Percentiles rank a stretch among this genome's conserved stretches.
Evolutionary conservation across 1,284 basidiomycete genomes (phyloP).

Genomic region (Cryptococcus maquisensis): DNA sequence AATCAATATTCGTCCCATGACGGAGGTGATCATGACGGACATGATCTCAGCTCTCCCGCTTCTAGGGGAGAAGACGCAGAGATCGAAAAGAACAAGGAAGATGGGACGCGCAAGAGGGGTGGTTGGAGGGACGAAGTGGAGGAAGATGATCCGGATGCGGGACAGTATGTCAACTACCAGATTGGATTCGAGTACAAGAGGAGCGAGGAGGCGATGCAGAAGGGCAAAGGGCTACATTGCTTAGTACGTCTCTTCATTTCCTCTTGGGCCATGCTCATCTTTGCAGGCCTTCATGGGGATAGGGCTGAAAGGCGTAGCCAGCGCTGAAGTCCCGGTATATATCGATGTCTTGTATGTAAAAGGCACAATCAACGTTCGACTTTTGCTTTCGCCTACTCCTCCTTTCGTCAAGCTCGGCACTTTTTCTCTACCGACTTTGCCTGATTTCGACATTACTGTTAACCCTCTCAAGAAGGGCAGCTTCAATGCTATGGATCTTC

Average conservation of each 20-base stretch:
- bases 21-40: too few species aligned
- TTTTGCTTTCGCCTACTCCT: constrained; percentile 45
- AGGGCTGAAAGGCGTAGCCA: constrained; percentile 45
- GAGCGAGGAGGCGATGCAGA: constrained; percentile 21
- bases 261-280: not conserved
- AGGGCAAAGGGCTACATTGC: constrained; percentile 43
- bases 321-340: constrained; percentile 41
- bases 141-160: constrained; percentile 34
- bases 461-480: constrained; percentile 40
- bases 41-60: too few species aligned
- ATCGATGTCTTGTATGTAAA: constrained; percentile 38
- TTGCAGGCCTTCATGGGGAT: constrained; percentile 41
- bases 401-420: constrained; percentile 46
- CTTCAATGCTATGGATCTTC: constrained; percentile 49
- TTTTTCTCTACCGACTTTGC: constrained; percentile 44
- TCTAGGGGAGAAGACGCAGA: not conserved
- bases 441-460: constrained; percentile 47
- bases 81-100: not conserved
- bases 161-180: constrained; percentile 47
- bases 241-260: constrained; percentile 18
- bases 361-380: constrained; percentile 40
- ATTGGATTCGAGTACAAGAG: constrained; percentile 43
- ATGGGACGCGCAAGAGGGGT: constrained; percentile 10
- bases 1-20: not conserved
- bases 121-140: constrained; percentile 7